These are phyloP conservation scores for Kwoniella sp. DNA, from an alignment of 768 basidiomycete genomes.

Conservation along the genomic window DNA sequence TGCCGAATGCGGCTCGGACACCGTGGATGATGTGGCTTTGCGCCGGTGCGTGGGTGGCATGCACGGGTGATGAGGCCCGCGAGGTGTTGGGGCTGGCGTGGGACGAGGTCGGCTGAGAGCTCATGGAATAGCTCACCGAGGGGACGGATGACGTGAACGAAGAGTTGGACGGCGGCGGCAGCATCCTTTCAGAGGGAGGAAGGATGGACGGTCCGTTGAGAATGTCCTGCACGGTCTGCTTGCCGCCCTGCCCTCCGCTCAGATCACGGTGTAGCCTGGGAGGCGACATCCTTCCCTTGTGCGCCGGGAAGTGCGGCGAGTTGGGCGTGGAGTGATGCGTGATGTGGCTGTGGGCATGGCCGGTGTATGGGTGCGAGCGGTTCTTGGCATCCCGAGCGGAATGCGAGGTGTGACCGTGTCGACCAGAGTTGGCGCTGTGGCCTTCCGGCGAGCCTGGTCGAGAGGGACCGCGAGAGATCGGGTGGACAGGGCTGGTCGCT, in stretches of 20 bases:
- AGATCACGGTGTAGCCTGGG: conserved; percentile 31
- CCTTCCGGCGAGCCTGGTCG: conserved; percentile 47
- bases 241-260: conserved; percentile 10
- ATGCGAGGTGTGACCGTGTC: conserved; percentile 45
- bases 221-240: conserved; percentile 50
- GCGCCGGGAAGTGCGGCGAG: conserved; percentile 37
- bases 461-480: conserved; percentile 30
- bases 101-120: conserved; percentile 42
- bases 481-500: conserved; percentile 34
- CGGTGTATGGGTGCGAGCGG: conserved; percentile 41
- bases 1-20: conserved; percentile 81
- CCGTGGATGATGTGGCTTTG: conserved; percentile 55
- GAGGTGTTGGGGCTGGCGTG: conserved; percentile 43
- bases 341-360: conserved; percentile 5
- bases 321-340: conserved; percentile 26
- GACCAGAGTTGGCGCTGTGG: conserved; percentile 46
- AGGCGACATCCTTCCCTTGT: conserved; percentile 36
- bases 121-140: conserved; percentile 24
- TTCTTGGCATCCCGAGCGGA: conserved; percentile 44
- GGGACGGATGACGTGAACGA: conserved; percentile 30
- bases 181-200: conserved; percentile 38
- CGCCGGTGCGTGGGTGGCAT: conserved; percentile 20
- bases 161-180: conserved; percentile 39
- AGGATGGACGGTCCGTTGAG: conserved; percentile 45
- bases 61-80: conserved; percentile 40